Percentiles rank a stretch among this genome's conserved stretches.
Conservation (phyloP, 2,329 filamentous ascomycete genomes). For the Penicillium sp. region DNA sequence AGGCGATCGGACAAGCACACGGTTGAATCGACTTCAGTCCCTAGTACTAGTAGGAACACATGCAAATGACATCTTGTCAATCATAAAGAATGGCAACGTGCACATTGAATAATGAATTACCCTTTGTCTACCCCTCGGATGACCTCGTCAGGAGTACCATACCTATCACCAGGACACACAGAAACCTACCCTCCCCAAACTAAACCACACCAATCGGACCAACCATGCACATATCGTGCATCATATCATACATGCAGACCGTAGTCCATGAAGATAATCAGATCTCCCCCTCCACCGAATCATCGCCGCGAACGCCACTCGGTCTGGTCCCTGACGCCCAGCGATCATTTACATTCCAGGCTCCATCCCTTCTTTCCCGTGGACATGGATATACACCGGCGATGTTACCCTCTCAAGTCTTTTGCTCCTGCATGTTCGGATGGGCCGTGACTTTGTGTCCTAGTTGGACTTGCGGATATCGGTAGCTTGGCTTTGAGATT, state of each 20-base stretch:
- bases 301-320: not conserved
- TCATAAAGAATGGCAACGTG: not conserved
- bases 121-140: not conserved
- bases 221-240: not conserved
- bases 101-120: not conserved
- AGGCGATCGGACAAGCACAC: not conserved
- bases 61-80: not conserved
- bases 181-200: not conserved
- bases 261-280: not conserved
- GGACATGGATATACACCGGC: not conserved
- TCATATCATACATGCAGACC: not conserved
- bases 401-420: not conserved
- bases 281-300: not conserved
- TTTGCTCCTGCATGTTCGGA: not conserved
- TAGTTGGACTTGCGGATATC: not conserved
- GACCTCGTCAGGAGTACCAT: conserved; percentile 9
- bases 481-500: not conserved
- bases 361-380: not conserved
- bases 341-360: conserved; percentile 9
- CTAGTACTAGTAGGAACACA: not conserved
- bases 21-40: not conserved
- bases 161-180: not conserved
- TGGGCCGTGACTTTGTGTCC: not conserved
- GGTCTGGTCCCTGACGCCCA: not conserved
- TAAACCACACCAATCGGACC: not conserved